A percentile compares a stretch with the other conserved stretches of the same genome.
These are phyloP conservation scores for Pleurotus giganteus DNA, from an alignment of 768 basidiomycete species.

Conservation along the genomic window DNA sequence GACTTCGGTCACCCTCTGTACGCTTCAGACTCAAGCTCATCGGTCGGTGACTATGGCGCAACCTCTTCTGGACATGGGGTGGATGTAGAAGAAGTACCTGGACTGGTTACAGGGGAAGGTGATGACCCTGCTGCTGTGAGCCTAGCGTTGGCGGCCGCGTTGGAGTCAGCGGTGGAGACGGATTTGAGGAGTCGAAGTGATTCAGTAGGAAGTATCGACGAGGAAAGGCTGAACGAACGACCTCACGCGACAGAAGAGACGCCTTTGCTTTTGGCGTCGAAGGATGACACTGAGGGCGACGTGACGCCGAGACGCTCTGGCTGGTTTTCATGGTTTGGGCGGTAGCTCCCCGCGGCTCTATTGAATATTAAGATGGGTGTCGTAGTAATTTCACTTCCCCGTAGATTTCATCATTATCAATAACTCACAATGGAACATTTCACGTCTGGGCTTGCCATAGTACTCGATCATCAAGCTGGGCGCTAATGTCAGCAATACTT, in stretches of 20 bases:
- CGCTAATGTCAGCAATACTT: no score
- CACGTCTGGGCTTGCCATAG: no score
- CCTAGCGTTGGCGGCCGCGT: constrained; percentile 20
- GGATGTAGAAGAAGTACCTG: constrained; percentile 18
- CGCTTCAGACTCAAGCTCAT: background rate
- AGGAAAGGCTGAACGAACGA: background rate
- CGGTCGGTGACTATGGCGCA: background rate
- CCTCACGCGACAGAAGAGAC: constrained; percentile 17
- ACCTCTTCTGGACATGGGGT: background rate
- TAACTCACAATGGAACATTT: no score
- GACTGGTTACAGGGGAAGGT: constrained; percentile 20
- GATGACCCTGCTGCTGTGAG: constrained; percentile 21
- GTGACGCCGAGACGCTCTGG: background rate
- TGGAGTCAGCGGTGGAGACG: constrained; percentile 20
- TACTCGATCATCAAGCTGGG: no score
- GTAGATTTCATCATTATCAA: no score
- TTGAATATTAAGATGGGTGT: no score
- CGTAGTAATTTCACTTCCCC: no score
- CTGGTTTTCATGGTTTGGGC: background rate
- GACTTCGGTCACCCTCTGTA: constrained; percentile 73
- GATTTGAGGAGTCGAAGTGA: constrained; percentile 18
- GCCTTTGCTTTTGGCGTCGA: constrained; percentile 16
- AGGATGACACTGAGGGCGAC: constrained; percentile 7
- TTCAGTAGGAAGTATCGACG: background rate
- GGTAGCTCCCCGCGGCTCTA: background rate